These are phyloP conservation scores for Botryotinia narcissicola DNA, from an alignment of 2,329 filamentous ascomycete species.

Conservation along the genomic window DNA sequence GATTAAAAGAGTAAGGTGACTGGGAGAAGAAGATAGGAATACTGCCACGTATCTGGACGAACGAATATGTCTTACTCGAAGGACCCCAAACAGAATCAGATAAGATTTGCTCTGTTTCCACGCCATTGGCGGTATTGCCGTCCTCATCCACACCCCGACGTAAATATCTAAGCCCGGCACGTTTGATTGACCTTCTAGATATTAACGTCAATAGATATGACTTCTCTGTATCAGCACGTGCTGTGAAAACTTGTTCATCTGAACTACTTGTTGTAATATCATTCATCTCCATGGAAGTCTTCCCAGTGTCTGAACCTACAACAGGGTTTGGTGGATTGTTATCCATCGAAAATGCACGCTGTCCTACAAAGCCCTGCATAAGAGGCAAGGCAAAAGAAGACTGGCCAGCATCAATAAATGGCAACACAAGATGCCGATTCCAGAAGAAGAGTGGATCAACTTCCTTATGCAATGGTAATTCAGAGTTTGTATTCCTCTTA, in stretches of 20 bases:
- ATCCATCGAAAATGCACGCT: constrained; percentile 75
- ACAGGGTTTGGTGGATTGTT: constrained; percentile 46
- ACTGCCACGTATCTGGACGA: constrained; percentile 83
- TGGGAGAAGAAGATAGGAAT: constrained; percentile 96
- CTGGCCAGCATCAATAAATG: constrained; percentile 72
- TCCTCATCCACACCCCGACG: constrained; percentile 88
- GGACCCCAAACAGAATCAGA: constrained; percentile 66
- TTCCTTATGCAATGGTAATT: constrained; percentile 64
- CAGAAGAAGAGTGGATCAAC: constrained; percentile 86
- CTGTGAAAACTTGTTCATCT: constrained; percentile 21
- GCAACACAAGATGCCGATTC: constrained; percentile 73
- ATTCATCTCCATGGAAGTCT: constrained; percentile 44
- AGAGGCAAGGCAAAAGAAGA: constrained; percentile 73
- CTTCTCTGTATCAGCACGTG: constrained; percentile 25
- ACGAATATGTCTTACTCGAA: constrained; percentile 68
- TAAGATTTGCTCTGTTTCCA: constrained; percentile 94
- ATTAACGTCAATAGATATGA: constrained; percentile 73
- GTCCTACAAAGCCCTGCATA: constrained; percentile 93
- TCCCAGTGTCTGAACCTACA: constrained; percentile 49
- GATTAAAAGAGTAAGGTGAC: constrained; percentile 89
- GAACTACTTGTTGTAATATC: constrained; percentile 39
- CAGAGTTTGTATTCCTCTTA: constrained; percentile 43
- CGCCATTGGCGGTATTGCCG: constrained; percentile 82
- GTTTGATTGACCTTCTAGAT: constrained; percentile 81
- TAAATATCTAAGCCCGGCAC: constrained; percentile 85